phyloP scores from a whole-genome alignment of 1,139 yeast genomes.

The Sugiyamaella sp. region DNA sequence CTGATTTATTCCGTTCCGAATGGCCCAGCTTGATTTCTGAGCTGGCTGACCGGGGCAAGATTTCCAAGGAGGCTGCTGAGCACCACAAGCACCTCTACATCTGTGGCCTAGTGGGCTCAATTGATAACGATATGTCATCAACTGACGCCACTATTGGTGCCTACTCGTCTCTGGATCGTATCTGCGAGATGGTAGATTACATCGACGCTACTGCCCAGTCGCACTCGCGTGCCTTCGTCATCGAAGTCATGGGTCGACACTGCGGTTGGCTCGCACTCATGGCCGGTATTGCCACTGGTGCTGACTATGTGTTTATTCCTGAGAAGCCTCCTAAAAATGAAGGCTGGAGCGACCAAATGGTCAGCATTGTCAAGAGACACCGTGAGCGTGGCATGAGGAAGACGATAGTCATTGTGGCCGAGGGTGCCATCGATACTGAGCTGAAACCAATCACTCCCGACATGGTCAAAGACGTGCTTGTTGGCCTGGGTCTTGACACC shows the following conservation, averaged over 20 bases:
- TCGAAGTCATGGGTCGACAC: constrained; percentile 98
- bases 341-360: constrained; percentile 71
- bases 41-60: constrained; percentile 55
- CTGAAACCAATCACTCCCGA: constrained; percentile 79
- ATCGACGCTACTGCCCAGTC: constrained; percentile 97
- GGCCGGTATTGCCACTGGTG: constrained; percentile 96
- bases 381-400: constrained; percentile 87
- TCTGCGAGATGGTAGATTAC: constrained; percentile 90
- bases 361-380: constrained; percentile 69
- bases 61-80: constrained; percentile 58
- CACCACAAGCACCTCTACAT: constrained; percentile 77
- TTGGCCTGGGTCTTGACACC: constrained; percentile 85
- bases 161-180: constrained; percentile 88
- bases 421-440: constrained; percentile 90
- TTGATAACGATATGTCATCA: constrained; percentile 95
- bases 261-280: constrained; percentile 98
- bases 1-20: constrained; percentile 88
- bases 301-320: constrained; percentile 92
- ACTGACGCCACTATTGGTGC: constrained; percentile 98
- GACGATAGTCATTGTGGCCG: constrained; percentile 94
- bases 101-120: constrained; percentile 95
- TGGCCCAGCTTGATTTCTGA: constrained; percentile 89
- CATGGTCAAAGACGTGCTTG: constrained; percentile 78
- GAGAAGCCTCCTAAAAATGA: constrained; percentile 74
- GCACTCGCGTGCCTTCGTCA: constrained; percentile 95